Base-by-base conservation (phyloP, 331 rosid genomes). In the Cydonia oblonga region DNA sequence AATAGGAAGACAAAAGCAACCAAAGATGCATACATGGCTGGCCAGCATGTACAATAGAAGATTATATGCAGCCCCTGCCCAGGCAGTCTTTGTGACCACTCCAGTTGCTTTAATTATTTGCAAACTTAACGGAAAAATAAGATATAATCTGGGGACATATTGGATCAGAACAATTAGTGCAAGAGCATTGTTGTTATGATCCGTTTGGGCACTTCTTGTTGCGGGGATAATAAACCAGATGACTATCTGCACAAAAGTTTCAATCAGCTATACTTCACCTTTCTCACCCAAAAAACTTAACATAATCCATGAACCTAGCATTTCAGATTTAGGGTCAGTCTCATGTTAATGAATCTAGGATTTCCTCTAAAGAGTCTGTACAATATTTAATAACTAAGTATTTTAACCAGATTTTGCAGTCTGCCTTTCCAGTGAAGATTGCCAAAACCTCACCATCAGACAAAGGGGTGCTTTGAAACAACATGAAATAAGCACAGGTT, bases 21-120 rank as follows among this genome's bases (percentile, higher is more conserved):
- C 3, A 15, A 69, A 86, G 68, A 54, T 75, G 79, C 93, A 76
- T 79, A 95, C 99, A 81, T 95, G 99, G 85, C 99, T 95, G 81
- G 99, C 99, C 89, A 95, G 70, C 97, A 95, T 95, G 79, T 86
- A 95, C 57, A 95, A 77, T 71, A 95, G 82, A 63, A 95, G 89
- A 84, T 95, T 95, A 81, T 95, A 95, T 16, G 99, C 99, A 66
- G 99, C 99, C 49, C 99, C 99, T 33, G 97, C 99, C 96, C 97
- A 95, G 58, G 99, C 99, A 75, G 97, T 95, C 81, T 91, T 95
- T 22, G 97, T 95, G 64, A 95, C 97, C 77, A 91, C 85, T 81
- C 99, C 99, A 40, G 97, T 91, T 79, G 99, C 99, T 83, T 90
- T 95, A 68, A 95, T 84, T 80, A 95, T 81, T 81, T 95, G 91